Percentiles rank a stretch among this genome's conserved stretches.
phyloP scores from a whole-genome alignment of 1,284 basidiomycete genomes.

The Ustilago curta region DNA sequence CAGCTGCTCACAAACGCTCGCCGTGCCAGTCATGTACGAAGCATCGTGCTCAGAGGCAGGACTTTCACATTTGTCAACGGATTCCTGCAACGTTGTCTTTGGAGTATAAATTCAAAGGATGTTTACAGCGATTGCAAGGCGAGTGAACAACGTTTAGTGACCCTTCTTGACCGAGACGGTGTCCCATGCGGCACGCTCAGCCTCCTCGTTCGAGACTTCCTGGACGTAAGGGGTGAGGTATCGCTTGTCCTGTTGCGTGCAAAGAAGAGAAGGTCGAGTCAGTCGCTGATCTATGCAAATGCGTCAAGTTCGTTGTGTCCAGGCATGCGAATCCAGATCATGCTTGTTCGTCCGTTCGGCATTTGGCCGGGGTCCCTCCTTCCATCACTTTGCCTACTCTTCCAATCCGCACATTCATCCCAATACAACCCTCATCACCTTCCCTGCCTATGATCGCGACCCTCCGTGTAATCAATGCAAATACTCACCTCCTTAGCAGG shows the following conservation, averaged over 20 bases:
- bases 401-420: background rate
- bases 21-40: too few relatives aligned
- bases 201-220: conserved; percentile 81
- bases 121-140: background rate
- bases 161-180: conserved; percentile 70
- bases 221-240: conserved; percentile 87
- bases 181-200: conserved; percentile 88
- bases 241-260: conserved; percentile 79
- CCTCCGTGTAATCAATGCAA: background rate
- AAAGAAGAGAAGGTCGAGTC: conserved; percentile 3
- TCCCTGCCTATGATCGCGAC: too few relatives aligned
- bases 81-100: too few relatives aligned
- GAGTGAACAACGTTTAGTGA: conserved; percentile 20
- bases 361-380: too few relatives aligned
- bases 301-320: background rate
- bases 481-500: conserved; percentile 78
- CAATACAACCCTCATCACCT: background rate
- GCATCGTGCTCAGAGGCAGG: too few relatives aligned
- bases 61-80: too few relatives aligned
- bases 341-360: background rate
- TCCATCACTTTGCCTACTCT: too few relatives aligned
- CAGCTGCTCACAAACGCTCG: too few relatives aligned
- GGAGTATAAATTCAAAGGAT: background rate
- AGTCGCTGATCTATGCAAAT: background rate
- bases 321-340: background rate